Evolutionary conservation across 106 monocot species (phyloP).

Genomic region (Dactylorhiza incarnata): DNA sequence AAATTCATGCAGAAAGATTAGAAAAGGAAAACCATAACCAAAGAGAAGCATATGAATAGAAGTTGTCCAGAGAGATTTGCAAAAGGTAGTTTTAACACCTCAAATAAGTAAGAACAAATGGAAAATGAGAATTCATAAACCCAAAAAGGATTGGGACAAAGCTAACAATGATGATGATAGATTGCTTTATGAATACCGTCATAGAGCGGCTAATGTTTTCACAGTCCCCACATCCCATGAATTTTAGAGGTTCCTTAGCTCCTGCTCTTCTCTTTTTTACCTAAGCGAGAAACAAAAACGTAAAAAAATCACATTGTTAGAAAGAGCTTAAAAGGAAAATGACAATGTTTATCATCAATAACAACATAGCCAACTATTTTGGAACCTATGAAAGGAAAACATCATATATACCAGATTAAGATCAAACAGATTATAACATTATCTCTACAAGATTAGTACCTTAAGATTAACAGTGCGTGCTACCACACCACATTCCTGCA

Average conservation of each 20-base stretch:
- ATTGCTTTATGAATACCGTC: constrained; percentile 37
- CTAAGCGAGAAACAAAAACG: constrained; percentile 20
- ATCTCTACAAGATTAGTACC: constrained; percentile 22
- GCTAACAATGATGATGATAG: background rate
- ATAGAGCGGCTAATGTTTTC: constrained; percentile 75
- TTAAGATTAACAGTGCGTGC: constrained; percentile 78
- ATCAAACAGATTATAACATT: background rate
- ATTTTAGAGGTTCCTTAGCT: constrained; percentile 84
- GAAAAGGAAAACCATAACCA: background rate
- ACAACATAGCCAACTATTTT: background rate
- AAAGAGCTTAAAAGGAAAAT: background rate
- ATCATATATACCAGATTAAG: background rate
- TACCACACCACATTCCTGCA: constrained; percentile 68
- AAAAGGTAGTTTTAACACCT: background rate
- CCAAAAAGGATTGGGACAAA: background rate
- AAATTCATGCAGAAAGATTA: background rate
- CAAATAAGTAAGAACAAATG: background rate
- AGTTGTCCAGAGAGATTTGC: background rate
- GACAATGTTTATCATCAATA: background rate
- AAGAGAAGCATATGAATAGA: background rate
- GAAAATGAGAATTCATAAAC: background rate
- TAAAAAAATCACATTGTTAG: background rate
- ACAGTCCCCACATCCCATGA: constrained; percentile 94
- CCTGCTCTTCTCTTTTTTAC: constrained; percentile 77
- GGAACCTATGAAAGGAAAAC: background rate